Base-by-base conservation (phyloP, 176 grass and related monocot genomes). In the Musa troglodytarum region DNA sequence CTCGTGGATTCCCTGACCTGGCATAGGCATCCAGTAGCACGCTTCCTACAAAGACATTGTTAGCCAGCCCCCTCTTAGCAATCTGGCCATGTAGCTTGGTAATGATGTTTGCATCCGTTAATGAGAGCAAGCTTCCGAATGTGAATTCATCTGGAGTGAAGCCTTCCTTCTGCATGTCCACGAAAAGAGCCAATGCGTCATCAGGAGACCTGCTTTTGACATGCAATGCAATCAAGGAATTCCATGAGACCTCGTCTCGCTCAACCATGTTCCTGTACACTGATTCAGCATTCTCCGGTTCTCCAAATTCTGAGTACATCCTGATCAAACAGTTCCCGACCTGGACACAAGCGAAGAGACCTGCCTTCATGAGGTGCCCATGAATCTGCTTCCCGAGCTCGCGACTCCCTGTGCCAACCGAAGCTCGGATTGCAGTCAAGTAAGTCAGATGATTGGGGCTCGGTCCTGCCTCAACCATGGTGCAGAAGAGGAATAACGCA, bases 1-100 rank as follows among this genome's bases (percentile, higher is more conserved):
- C 63, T 61, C 10, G 23, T 10, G 34, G 19, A 6, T 82, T 69
- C 20, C 72, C 73, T 9, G 8, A 43, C 25, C 73, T 82, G 52
- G 73, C 80, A 69, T 82, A 82, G 17, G 72, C 80, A 76, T 82
- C 80, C 28, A 82, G 12, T 9, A 82, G 73, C 10, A 72, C 52
- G 25, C 19, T 76, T 76, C 73, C 80, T 58, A 54, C 55, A 21
- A 70, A 69, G 15, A 82, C 53, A 69, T 53, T 63, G 70, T 54
- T 54, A 8, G 16, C 50, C 14, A 82, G 11, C 29, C 53, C 80
- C 15, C 53, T 64, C 54, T 58, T 69, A 19, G 64, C 69, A 17
- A 82, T 66, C 52, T 82, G 73, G 26, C 72, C 53, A 50, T 82
- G 80, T 23, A 82, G 72, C 17, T 76, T 63, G 12, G 25, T 52